Base-by-base conservation (phyloP, 352 stramenopile species). In the Phytophthora tubulina region DNA sequence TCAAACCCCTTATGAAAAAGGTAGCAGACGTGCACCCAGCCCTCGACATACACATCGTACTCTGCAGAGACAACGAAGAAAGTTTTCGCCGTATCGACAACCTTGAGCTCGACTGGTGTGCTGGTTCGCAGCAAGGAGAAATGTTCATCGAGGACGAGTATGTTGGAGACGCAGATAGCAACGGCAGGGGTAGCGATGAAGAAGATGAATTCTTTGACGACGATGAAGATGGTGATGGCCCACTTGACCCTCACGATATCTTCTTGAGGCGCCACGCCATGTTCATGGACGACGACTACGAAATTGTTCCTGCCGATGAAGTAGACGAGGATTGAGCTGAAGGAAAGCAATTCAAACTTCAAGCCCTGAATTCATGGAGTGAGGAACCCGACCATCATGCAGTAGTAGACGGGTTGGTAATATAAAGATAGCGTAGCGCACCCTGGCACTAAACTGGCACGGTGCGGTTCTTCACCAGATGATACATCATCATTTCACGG, bases 1-100 rank as follows among this genome's bases (percentile, higher is more conserved):
- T 85, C 2, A 76, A 80, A 15, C 65, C 82, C n/a, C 69, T 79
- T 2, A 11, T 88, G 35, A 48, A 63, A 9, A 81, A 83, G 42
- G 42, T 73, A 7, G 60, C 49, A 41, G 27, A 41, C 9, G 41
- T 30, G 30, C 72, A 80, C 58, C 53, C 69, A 36, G 44, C 41
- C 21, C 55, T 80, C 36, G 58, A 73, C 36, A 33, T 76, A 31
- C 46, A 81, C 35, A 50, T 75, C 45, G 62, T 76, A 4, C 48
- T 77, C 0, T 70, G 64, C 45, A 48, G 62, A 67, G 45, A 68
- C 38, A 49, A 48, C 30, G 51, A 67, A 4, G 52, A 70, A 10
- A 70, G 55, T 56, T 76, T 77, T 62, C 57, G 33, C 13, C 67
- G 58, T 3, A 77, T 77, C 21, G 63, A 75, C 35, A 70, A 79